Conservation (phyloP, 2,329 filamentous ascomycete genomes). For the Harringtonia lauricola region DNA sequence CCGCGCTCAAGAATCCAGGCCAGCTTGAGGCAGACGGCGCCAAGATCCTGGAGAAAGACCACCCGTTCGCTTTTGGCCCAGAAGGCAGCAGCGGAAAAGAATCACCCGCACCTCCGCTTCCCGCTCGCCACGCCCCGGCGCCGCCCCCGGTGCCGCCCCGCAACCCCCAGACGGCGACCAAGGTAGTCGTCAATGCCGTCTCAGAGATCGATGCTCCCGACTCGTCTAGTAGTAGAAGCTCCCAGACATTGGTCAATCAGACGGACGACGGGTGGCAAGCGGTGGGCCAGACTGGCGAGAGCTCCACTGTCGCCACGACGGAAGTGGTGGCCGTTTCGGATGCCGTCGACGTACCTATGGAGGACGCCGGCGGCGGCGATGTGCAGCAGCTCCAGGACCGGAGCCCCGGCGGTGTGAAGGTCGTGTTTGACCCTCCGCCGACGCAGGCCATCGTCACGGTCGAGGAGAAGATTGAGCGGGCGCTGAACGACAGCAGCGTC, state of each 20-base stretch:
- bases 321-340: neutral
- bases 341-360: neutral
- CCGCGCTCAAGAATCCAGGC: conserved; percentile 47
- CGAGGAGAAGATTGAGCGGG: conserved; percentile 33
- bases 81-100: conserved; percentile 6
- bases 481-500: conserved; percentile 32
- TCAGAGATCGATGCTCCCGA: conserved; percentile 22
- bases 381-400: neutral
- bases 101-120: conserved; percentile 31
- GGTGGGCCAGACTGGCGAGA: conserved; percentile 12
- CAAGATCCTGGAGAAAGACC: conserved; percentile 5
- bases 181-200: conserved; percentile 14
- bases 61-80: neutral
- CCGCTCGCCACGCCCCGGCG: conserved; percentile 32
- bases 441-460: conserved; percentile 10
- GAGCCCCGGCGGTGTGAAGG: neutral
- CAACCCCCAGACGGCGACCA: conserved; percentile 11
- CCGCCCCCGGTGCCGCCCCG: conserved; percentile 19
- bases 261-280: conserved; percentile 24
- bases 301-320: neutral
- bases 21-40: conserved; percentile 14
- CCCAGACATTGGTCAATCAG: conserved; percentile 39
- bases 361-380: neutral
- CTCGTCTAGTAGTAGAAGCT: conserved; percentile 35
- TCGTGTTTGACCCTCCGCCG: conserved; percentile 10